Percentiles rank a stretch among this genome's conserved stretches.
Conservation (phyloP, 768 basidiomycete species). For the Pulveroboletus sp. region DNA sequence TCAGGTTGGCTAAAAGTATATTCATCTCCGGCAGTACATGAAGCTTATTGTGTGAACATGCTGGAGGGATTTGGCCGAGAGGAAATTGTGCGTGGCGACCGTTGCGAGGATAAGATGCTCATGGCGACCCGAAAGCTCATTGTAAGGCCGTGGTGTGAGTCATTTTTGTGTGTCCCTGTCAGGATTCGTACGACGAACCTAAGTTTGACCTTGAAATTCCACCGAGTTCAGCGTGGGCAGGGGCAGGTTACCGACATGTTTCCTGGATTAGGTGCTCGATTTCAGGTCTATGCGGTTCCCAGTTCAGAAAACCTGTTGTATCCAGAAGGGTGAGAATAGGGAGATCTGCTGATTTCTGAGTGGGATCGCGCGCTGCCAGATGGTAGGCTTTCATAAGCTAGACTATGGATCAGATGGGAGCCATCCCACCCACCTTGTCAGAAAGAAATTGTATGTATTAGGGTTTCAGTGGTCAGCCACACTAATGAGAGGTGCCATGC, state of each 20-base stretch:
- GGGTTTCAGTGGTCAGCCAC: not conserved
- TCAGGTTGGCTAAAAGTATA: not conserved
- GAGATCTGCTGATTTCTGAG: not conserved
- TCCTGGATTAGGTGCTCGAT: not conserved
- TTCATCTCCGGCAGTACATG: not conserved
- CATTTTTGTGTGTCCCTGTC: not conserved
- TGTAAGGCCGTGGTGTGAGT: not conserved
- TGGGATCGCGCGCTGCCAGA: conserved; percentile 1
- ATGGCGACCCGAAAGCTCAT: not conserved
- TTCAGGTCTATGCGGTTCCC: conserved; percentile 1
- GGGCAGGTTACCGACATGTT: conserved; percentile 5
- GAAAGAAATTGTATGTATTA: conserved; percentile 12
- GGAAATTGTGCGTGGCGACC: not conserved
- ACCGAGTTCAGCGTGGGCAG: not conserved
- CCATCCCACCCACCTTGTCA: conserved; percentile 2
- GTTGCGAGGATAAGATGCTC: conserved; percentile 4
- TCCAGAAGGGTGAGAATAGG: conserved; percentile 7
- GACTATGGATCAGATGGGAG: not conserved
- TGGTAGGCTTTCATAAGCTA: conserved; percentile 2
- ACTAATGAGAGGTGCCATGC: not conserved
- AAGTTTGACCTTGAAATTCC: conserved; percentile 13
- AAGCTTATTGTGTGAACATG: conserved; percentile 3
- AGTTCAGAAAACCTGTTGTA: not conserved
- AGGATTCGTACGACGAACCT: conserved; percentile 10
- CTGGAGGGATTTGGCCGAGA: not conserved